Percentiles rank a stretch among this genome's conserved stretches.
Conservation (phyloP, 176 grass and related monocot species). For the Triticum aestivum region IWGSC_CS_RefSeq_v2.1 NC_057808.1:8712153-8712652, state of each 20-base stretch:
- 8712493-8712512: background rate
- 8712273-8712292: too few relatives aligned
- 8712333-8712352: background rate
- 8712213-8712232: too few relatives aligned
- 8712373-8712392: background rate
- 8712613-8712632: too few relatives aligned
- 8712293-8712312: background rate
- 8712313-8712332: background rate
- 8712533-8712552: background rate
- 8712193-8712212: background rate
- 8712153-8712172: too few relatives aligned
- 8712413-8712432: background rate
- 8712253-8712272: too few relatives aligned
- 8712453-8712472: constrained; percentile 12
- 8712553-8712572: background rate
- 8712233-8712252: background rate
- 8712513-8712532: constrained; percentile 26
- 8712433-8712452: too few relatives aligned
- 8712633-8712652: too few relatives aligned
- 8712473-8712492: constrained; percentile 3
- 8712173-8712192: too few relatives aligned
- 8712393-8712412: background rate
- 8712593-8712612: too few relatives aligned
- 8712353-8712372: background rate
- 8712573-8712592: background rate